Conservation (phyloP, 2,329 filamentous ascomycete genomes). For the Trichoderma afroharzianum region DNA sequence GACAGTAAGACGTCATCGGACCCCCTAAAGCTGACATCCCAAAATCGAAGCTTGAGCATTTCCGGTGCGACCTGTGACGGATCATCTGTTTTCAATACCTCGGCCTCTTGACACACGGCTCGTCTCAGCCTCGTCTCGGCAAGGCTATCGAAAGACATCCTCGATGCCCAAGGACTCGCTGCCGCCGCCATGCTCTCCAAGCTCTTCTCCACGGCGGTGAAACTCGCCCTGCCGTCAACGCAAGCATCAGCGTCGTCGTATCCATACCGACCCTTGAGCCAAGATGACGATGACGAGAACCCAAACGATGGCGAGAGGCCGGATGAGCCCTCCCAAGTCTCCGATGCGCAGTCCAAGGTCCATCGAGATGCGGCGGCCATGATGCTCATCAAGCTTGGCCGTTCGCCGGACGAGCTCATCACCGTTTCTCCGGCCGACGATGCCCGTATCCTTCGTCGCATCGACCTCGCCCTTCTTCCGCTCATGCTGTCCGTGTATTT, state of each 20-base stretch:
- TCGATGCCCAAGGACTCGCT: not conserved
- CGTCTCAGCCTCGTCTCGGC: not conserved
- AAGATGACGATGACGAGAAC: slow-evolving; percentile 22
- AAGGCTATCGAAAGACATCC: not conserved
- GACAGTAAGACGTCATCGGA: slow-evolving; percentile 3
- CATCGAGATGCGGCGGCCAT: slow-evolving; percentile 45
- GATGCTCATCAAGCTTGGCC: slow-evolving; percentile 40
- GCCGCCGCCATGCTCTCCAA: slow-evolving; percentile 13
- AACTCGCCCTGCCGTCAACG: not conserved
- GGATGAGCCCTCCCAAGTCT: not conserved
- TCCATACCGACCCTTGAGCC: slow-evolving; percentile 27
- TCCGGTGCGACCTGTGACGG: not conserved
- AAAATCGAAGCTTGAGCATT: not conserved
- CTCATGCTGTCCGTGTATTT: slow-evolving; percentile 59
- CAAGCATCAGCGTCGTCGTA: slow-evolving; percentile 21
- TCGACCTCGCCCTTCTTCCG: slow-evolving; percentile 40
- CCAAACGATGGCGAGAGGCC: slow-evolving; percentile 13
- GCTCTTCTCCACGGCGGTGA: slow-evolving; percentile 8
- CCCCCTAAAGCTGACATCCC: slow-evolving; percentile 1
- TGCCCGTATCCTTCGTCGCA: slow-evolving; percentile 35
- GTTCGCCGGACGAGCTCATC: slow-evolving; percentile 33
- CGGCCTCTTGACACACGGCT: not conserved
- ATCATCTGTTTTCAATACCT: not conserved
- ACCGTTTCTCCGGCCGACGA: slow-evolving; percentile 33
- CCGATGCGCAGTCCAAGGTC: not conserved